These are phyloP conservation scores for Xylaria sp. DNA, from an alignment of 2,329 filamentous ascomycete species.

Conservation along the genomic window DNA sequence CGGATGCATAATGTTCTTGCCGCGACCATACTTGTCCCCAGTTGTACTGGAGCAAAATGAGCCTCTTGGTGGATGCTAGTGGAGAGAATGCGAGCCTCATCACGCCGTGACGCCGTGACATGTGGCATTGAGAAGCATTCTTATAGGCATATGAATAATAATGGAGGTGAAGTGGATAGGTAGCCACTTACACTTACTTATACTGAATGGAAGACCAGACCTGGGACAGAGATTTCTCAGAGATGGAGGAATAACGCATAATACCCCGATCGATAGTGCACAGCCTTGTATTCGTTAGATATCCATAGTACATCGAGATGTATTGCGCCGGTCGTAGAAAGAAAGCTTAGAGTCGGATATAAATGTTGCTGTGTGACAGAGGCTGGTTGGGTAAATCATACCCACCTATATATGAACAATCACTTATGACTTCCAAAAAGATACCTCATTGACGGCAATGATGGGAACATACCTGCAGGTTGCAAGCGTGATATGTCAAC, in stretches of 20 bases:
- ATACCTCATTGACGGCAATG: neutral
- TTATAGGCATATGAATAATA: constrained; percentile 15
- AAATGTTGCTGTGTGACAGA: neutral
- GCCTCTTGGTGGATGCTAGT: constrained; percentile 30
- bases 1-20: constrained; percentile 32
- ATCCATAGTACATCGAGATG: neutral
- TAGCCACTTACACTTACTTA: constrained; percentile 9
- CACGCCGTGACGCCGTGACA: constrained; percentile 22
- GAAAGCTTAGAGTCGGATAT: constrained; percentile 3
- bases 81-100: constrained; percentile 36
- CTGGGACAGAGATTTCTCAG: neutral
- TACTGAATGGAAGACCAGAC: constrained; percentile 3
- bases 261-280: constrained; percentile 1
- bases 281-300: neutral
- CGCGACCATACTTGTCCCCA: constrained; percentile 29
- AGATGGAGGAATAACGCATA: constrained; percentile 1
- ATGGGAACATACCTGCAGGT: neutral
- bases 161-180: constrained; percentile 16
- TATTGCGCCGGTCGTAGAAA: neutral
- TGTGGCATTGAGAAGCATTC: constrained; percentile 29
- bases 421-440: neutral
- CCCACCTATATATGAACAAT: neutral
- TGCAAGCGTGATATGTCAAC: constrained; percentile 2
- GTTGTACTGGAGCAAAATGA: constrained; percentile 21
- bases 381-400: neutral